Conservation (phyloP, 495 filamentous ascomycete species). For the Cryomyces antarcticus region DNA sequence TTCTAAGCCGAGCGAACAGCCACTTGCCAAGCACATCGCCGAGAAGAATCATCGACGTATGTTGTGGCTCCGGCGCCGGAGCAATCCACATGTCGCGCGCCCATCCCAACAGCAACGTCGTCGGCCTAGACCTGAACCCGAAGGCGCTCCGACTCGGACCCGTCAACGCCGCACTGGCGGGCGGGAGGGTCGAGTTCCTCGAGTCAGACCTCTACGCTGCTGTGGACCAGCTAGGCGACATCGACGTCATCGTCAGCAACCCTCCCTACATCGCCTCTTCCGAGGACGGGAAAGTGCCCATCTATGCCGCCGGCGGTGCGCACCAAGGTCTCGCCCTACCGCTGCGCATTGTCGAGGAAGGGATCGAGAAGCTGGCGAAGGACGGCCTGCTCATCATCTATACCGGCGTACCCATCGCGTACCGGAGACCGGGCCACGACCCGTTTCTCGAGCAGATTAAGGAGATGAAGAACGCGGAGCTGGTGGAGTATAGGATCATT, state of each 20-base stretch:
- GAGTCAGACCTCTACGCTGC: background rate
- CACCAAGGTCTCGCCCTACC: background rate
- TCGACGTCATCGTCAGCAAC: constrained; percentile 1
- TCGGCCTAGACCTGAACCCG: constrained; percentile 1
- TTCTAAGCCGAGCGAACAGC: background rate
- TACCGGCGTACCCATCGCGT: background rate
- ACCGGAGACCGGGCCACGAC: background rate
- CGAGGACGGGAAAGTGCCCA: background rate
- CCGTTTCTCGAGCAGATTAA: background rate
- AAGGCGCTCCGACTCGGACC: background rate
- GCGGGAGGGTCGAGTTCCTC: background rate
- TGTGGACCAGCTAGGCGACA: background rate
- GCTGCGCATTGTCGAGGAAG: background rate
- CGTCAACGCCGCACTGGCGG: background rate
- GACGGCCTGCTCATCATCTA: background rate
- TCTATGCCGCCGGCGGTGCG: constrained; percentile 1
- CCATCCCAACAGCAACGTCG: background rate
- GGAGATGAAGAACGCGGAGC: background rate
- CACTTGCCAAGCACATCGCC: background rate
- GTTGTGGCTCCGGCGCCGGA: constrained; percentile 1
- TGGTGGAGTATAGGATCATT: background rate
- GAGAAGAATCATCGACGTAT: constrained; percentile 1
- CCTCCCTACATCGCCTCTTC: constrained; percentile 1
- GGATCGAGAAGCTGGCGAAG: background rate
- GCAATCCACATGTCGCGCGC: background rate